Evolutionary conservation across 805 yeast genomes (phyloP), one percentile per base, ranked within the genome.

Genomic region (Candida sanyiensis): DNA sequence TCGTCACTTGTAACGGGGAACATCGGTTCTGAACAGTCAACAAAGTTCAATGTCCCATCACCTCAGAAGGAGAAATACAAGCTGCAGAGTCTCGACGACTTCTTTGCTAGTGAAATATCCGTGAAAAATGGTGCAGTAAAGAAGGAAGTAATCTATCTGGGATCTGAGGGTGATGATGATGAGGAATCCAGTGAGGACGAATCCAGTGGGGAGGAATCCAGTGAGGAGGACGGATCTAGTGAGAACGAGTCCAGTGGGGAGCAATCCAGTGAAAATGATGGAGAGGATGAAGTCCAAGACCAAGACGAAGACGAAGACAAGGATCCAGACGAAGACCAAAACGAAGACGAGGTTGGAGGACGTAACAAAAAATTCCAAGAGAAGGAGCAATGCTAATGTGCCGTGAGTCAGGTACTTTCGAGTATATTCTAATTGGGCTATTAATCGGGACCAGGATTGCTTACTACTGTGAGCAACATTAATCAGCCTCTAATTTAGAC

Each of bases 81-180:
- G 43, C 59, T 83, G 27, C 95, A 86, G 57, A 83, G 89, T 41
- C 62, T 89, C 41, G 97, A 89, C 53, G 97, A 89, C 45, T 89
- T 89, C 57, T 79, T 89, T 49, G 82, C 73, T 3, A 70, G 70
- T 43, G 61, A 72, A 11, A 61, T 67, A 15, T 47, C 51, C 2
- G 45, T 39, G 21, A 50, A 48, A 7, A 13, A 28, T 15, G 9
- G 38, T 32, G 25, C 42, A 12, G 27, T 39, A 29, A 42, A 45
- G 39, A 50, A 44, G 37, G 44, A 30, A 19, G 35, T 45, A 13
- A 26, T 50, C 4, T 42, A 43, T 21, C 8, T 8, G 25, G 42
- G 40, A 20, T 49, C 46, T 29, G 38, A 42, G 18, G 13, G 39
- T 13, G 41, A 35, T n/a, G 50, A 52, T 37, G 64, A 56, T 9